These are phyloP conservation scores for Chaetomium olivaceum DNA, from an alignment of 2,329 filamentous ascomycete species.

Conservation along the genomic window DNA sequence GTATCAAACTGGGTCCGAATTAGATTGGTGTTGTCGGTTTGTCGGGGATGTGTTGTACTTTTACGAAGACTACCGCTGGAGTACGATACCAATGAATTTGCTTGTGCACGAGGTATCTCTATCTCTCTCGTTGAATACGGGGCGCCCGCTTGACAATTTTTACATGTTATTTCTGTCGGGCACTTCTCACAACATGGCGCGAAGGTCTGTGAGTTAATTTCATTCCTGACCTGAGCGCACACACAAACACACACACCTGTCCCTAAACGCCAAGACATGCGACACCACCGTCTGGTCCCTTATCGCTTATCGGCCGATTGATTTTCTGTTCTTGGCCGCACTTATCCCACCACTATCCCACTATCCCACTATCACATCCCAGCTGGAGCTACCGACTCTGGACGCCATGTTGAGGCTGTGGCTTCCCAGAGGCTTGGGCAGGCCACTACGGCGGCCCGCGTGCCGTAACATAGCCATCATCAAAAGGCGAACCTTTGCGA, in stretches of 20 bases:
- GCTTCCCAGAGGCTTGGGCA: constrained; percentile 28
- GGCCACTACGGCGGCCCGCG: constrained; percentile 23
- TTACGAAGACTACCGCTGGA: background rate
- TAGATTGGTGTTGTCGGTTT: background rate
- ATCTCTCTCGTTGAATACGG: background rate
- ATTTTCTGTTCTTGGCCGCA: constrained; percentile 9
- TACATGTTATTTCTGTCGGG: background rate
- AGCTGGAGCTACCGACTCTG: background rate
- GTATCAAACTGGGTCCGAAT: background rate
- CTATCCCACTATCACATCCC: too few relatives aligned
- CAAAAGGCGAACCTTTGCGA: constrained; percentile 30
- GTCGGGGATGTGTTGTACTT: constrained; percentile 1
- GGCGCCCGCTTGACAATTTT: background rate
- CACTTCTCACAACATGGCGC: background rate
- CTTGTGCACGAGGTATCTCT: background rate
- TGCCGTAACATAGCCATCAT: constrained; percentile 1
- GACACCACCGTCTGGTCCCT: background rate
- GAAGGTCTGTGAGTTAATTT: too few relatives aligned
- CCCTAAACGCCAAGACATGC: background rate
- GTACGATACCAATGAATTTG: constrained; percentile 15
- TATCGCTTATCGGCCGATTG: constrained; percentile 18
- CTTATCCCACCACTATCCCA: background rate
- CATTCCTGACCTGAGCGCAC: too few relatives aligned
- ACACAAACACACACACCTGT: too few relatives aligned
- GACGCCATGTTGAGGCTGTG: constrained; percentile 29